Base-by-base conservation (phyloP, 768 basidiomycete species). In the Pleurotus pulmonarius region DNA sequence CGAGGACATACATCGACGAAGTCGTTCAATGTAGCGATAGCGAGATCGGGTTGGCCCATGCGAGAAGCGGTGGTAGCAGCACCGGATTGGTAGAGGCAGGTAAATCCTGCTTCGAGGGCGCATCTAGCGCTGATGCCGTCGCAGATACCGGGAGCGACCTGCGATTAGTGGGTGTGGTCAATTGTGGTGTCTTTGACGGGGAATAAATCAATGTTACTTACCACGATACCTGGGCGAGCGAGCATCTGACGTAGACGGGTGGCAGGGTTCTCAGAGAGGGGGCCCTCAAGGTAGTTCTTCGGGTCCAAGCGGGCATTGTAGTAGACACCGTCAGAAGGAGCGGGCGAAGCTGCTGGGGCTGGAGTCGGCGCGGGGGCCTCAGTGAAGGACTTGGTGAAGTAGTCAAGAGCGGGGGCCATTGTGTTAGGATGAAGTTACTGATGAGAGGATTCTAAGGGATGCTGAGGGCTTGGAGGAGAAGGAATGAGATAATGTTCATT, bases 91-190 rank as follows among this genome's bases (percentile, higher is more conserved):
- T 90, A 91, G 52, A 90, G 59, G 60, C 88, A 90, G 20, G 79
- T 75, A 61, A 90, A 91, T n/a, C 88, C 88, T 37, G 87, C 86
- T 70, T 91, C 88, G 6, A 90, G 69, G 8, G 89, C 89, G 58
- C 87, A 87, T 20, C 89, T 79, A 7, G 88, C 87, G 61, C 86
- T 88, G 63, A 91, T 90, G 49, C 87, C 87, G 56, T 89, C 87
- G 55, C 87, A 88, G 43, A 89, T 84, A 43, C 87, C 87, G 16
- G 87, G 88, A 3, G 87, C 87, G 60, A 87, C 68, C 86, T 88
- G 45, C 15, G 24, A 24, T 47, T 5, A 25, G 13, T 41, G 20
- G 13, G 13, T 0, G 15, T 63, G 51, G 46, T 39, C 25, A 56
- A 26, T 22, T 7, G 11, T 51, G 15, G 25, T 20, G 20, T 8